Percentiles rank a stretch among this genome's conserved stretches.
These are phyloP conservation scores for Tripterygium wilfordii DNA, from an alignment of 177 flowering plant species.

Conservation along the genomic window DNA sequence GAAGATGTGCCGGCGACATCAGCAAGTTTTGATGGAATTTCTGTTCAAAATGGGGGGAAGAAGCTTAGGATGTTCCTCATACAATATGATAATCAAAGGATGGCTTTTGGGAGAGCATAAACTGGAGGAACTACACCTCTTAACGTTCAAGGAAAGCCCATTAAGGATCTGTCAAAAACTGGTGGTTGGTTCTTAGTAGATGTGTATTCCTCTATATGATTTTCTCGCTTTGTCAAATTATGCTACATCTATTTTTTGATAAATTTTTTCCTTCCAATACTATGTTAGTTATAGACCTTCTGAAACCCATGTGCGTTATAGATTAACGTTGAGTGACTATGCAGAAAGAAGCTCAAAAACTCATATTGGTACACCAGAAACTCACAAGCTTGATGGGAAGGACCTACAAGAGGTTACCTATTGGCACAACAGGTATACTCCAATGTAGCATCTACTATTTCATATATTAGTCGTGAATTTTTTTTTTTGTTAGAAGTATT, in stretches of 20 bases:
- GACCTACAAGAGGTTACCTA: constrained; percentile 76
- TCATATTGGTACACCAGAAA: constrained; percentile 42
- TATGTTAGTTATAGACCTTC: too few relatives aligned
- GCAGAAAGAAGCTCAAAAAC: constrained; percentile 50
- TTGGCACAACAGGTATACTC: constrained; percentile 79
- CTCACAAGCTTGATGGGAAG: constrained; percentile 62
- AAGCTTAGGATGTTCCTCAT: constrained; percentile 60
- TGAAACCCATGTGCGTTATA: too few relatives aligned
- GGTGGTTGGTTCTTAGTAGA: too few relatives aligned
- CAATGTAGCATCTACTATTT: neutral
- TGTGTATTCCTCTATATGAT: too few relatives aligned
- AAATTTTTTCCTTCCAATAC: too few relatives aligned
- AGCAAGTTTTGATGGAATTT: constrained; percentile 12
- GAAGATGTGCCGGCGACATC: constrained; percentile 23
- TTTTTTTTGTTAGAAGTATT: too few relatives aligned
- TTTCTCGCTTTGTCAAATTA: too few relatives aligned
- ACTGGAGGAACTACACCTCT: constrained; percentile 83
- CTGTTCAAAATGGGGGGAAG: constrained; percentile 41
- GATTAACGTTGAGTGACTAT: too few relatives aligned
- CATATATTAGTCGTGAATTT: too few relatives aligned
- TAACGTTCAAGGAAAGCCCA: constrained; percentile 71
- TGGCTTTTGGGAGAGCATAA: constrained; percentile 69
- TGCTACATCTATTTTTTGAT: too few relatives aligned
- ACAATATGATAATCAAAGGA: constrained; percentile 73
- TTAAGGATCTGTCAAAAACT: constrained; percentile 72